Conservation (phyloP, 2,329 filamentous ascomycete genomes). For the Venturia carpophila region DNA sequence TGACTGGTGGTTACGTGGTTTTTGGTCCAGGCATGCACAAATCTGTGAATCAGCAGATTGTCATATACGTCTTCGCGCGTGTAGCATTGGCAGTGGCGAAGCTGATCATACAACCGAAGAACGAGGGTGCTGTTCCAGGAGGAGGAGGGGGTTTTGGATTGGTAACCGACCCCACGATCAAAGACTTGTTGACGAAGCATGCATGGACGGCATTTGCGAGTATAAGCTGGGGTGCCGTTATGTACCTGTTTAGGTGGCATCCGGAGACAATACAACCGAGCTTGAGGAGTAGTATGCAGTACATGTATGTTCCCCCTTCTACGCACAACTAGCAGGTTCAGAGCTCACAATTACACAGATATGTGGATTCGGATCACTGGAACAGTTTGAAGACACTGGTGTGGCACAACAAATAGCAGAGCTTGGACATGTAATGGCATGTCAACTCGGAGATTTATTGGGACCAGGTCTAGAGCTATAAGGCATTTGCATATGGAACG, state of each 20-base stretch:
- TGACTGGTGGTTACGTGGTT: constrained; percentile 85
- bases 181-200: constrained; percentile 43
- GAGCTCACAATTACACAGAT: constrained; percentile 39
- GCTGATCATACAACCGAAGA: constrained; percentile 61
- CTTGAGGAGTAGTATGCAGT: constrained; percentile 90
- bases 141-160: constrained; percentile 36
- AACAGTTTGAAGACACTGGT: constrained; percentile 76
- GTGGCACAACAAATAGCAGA: constrained; percentile 64
- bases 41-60: constrained; percentile 90
- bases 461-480: not conserved
- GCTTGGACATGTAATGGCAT: not conserved
- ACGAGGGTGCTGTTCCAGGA: constrained; percentile 25
- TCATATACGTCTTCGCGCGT: constrained; percentile 93
- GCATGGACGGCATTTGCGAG: constrained; percentile 92
- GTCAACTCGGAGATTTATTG: not conserved
- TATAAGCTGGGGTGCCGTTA: constrained; percentile 84
- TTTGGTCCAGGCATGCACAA: constrained; percentile 76
- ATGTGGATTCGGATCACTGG: constrained; percentile 80
- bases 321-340: not conserved
- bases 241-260: constrained; percentile 91
- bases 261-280: constrained; percentile 87
- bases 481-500: constrained; percentile 1
- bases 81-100: constrained; percentile 79
- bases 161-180: constrained; percentile 31
- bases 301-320: constrained; percentile 61